These are phyloP conservation scores for Ophiostoma piceae DNA, from an alignment of 2,329 filamentous ascomycete species.

Conservation along the genomic window DNA sequence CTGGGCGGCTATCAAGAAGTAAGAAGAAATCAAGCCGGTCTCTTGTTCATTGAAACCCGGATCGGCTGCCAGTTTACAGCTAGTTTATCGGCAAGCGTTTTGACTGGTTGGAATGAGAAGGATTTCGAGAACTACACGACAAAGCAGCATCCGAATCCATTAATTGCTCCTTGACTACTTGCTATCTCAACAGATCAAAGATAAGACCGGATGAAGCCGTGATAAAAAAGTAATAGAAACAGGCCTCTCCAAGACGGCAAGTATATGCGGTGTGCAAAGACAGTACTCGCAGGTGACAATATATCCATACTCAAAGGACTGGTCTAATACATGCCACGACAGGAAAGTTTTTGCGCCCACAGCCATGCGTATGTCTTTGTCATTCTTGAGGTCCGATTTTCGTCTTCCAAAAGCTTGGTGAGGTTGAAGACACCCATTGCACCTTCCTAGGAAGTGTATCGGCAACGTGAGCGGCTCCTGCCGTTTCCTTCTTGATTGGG, in stretches of 20 bases:
- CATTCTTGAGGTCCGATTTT: not conserved
- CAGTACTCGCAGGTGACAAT: not conserved
- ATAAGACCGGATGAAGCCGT: not conserved
- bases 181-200: not conserved
- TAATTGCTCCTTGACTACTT: not conserved
- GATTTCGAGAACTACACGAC: not conserved
- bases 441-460: not conserved
- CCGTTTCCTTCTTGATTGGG: not conserved
- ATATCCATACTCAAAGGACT: not conserved
- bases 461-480: not conserved
- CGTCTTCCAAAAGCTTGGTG: not conserved
- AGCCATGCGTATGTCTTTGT: not conserved
- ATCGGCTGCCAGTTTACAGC: not conserved
- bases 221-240: not conserved
- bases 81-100: not conserved
- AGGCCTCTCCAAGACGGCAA: not conserved
- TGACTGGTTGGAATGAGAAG: not conserved
- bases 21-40: not conserved
- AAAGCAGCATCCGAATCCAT: not conserved
- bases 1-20: not conserved
- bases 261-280: not conserved
- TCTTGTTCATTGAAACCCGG: not conserved
- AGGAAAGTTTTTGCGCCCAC: not conserved
- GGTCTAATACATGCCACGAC: not conserved
- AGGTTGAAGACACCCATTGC: not conserved